Base-by-base conservation (phyloP, 2,329 filamentous ascomycete species). In the Nemania sp. region DNA sequence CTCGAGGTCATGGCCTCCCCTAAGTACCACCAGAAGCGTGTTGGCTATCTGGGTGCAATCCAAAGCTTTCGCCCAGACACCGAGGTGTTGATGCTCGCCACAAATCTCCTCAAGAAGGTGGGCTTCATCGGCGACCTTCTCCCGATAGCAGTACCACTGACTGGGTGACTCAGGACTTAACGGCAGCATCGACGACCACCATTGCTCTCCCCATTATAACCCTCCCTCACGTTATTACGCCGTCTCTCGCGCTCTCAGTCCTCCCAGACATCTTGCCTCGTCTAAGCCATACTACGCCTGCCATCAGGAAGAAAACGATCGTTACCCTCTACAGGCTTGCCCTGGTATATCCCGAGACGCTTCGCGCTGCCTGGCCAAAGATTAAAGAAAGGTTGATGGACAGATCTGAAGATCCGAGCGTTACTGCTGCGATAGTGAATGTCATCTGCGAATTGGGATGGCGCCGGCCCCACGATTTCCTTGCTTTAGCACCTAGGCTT, bases 1-100 rank as follows among this genome's bases (percentile, higher is more conserved):
- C 88, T 99, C 49, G 95, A 99, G 79, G 95, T 99, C 78, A 99
- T 99, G 95, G 96, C 93, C 39, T 96, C 92, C 40, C 83, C 90
- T 49, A 98, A 97, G 75, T 96, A 96, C 75, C 85, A 92, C 68
- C 94, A 97, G 77, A 99, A 99, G 78, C 86, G 94, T 66, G 92
- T 97, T 46, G 95, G 94, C 59, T 99, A 99, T 75, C 82, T 99
- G 18, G 94, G 90, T 13, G 95, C 95, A 9, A 92, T 97, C 32
- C 95, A 99, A 81, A 98, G 90, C 80, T 99, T 97, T 77, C 87
- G 94, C 20, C 85, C 93, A 2, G 94, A 98, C 71, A 99, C 95
- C 2, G 95, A 99, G 74, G 95, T 99, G 53, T 80, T 99, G 72
- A 97, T 99, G 92, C 80, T 99, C 70, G 95, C 94, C 35, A 97